Evolutionary conservation across 1,139 yeast genomes (phyloP).

Genomic region (Yamadazyma atlantica): DNA sequence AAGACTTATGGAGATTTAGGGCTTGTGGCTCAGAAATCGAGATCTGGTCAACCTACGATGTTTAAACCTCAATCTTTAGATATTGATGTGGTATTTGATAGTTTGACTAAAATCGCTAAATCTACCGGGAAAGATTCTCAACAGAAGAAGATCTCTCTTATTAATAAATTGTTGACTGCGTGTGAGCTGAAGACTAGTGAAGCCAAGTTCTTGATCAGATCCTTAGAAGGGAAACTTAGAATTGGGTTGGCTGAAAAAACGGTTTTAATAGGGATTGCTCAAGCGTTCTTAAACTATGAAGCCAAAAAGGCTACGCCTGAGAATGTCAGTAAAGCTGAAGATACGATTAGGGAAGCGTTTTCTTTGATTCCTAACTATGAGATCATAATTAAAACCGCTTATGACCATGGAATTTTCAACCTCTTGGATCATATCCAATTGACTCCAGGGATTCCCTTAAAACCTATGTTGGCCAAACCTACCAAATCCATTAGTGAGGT

Average conservation of each 20-base stretch:
- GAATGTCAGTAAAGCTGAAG: slow-evolving; percentile 62
- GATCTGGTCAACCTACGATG: slow-evolving; percentile 89
- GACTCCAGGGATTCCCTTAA: slow-evolving; percentile 90
- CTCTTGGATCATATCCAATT: slow-evolving; percentile 69
- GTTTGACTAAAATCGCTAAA: slow-evolving; percentile 74
- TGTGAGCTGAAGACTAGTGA: slow-evolving; percentile 71
- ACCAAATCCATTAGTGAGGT: slow-evolving; percentile 91
- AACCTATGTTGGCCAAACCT: slow-evolving; percentile 98
- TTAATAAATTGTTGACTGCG: slow-evolving; percentile 81
- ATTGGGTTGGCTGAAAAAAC: slow-evolving; percentile 95
- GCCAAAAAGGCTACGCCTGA: slow-evolving; percentile 36
- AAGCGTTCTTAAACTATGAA: slow-evolving; percentile 73
- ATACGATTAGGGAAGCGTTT: slow-evolving; percentile 77
- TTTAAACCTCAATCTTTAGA: slow-evolving; percentile 84
- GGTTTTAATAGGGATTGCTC: slow-evolving; percentile 78
- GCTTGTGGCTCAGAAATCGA: slow-evolving; percentile 77
- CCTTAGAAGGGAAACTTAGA: slow-evolving; percentile 88
- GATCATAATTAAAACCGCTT: slow-evolving; percentile 63
- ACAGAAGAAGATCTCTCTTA: slow-evolving; percentile 67
- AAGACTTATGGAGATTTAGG: slow-evolving; percentile 89
- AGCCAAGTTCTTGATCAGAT: slow-evolving; percentile 86
- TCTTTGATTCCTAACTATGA: slow-evolving; percentile 93
- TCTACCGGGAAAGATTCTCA: slow-evolving; percentile 87
- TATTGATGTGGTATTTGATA: slow-evolving; percentile 68
- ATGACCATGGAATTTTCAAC: slow-evolving; percentile 65